Base-by-base conservation (phyloP, 2,329 filamentous ascomycete genomes). In the Emydomyces testavorans region DNA sequence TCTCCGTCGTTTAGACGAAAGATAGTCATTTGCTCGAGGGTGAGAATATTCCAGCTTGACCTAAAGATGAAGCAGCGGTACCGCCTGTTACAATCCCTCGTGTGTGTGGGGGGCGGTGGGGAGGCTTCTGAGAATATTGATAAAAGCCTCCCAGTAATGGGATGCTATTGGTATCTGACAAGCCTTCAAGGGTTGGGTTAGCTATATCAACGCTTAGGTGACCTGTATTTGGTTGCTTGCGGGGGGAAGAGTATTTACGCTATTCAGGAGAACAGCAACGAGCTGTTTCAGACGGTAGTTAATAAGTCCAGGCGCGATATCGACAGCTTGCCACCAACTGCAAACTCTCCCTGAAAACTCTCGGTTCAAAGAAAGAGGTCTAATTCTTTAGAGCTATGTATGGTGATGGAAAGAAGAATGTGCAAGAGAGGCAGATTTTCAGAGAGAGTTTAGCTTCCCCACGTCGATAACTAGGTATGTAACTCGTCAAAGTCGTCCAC, bases 1-100 rank as follows among this genome's bases (percentile, higher is more conserved):
- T 57, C 61, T 63, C 61, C 61, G 58, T 52, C 59, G 57, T 52
- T 59, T 58, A 31, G 53, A 55, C 51, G 56, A 57, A 56, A 54
- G 57, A 34, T 51, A 59, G 55, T 60, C 62, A 65, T 64, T 55
- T 58, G 61, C 57, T 56, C 23, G 3, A 7, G 38, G 28, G 46
- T 35, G 15, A 43, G 42, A 34, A 51, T 34, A 50, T 29, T 36
- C 44, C 45, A 47, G 36, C 13, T 24, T 40, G 26, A 18, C 24
- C 13, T 13, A 16, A 13, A 16, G 20, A 1, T 20, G 39, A 28
- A 18, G 21, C 18, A 32, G 29, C 16, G 35, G n/a, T 4, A 15
- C 15, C 38, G 26, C 20, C n/a, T 13, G 21, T 13, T 26, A 15
- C 36, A 31, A 3, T 21, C 26, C 24, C 11, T 18, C 7, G 10